A percentile compares a stretch with the other conserved stretches of the same genome.
phyloP scores from a whole-genome alignment of 768 basidiomycete species.

The Suillus lakei region DNA sequence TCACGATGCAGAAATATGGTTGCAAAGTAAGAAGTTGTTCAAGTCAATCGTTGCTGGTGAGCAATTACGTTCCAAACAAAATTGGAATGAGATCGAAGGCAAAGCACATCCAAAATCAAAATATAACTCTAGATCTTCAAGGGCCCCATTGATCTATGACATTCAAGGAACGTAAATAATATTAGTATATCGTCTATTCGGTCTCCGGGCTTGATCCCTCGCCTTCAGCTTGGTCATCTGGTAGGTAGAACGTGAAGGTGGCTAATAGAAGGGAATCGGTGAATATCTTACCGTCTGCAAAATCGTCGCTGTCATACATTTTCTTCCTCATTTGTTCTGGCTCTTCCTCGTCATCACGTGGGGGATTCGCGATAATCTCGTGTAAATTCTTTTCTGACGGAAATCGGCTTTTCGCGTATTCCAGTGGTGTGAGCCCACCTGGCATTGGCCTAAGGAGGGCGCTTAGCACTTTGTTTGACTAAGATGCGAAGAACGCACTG shows the following conservation, averaged over 20 bases:
- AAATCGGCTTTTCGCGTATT: neutral
- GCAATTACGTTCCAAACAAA: neutral
- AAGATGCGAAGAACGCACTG: neutral
- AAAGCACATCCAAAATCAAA: neutral
- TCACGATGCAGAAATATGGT: neutral
- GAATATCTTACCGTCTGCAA: neutral
- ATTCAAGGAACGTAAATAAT: neutral
- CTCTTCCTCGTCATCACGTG: neutral
- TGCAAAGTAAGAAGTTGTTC: neutral
- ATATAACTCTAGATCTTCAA: neutral
- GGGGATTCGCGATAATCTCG: neutral
- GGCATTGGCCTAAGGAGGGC: neutral
- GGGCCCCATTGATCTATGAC: neutral
- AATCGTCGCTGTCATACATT: neutral
- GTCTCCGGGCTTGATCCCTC: neutral
- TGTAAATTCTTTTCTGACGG: neutral
- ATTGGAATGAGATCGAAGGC: neutral
- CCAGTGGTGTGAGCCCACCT: slow-evolving; percentile 4
- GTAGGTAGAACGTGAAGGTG: neutral
- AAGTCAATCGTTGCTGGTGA: neutral
- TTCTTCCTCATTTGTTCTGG: neutral
- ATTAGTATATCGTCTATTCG: neutral
- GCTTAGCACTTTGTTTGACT: neutral
- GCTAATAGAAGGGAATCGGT: too few relatives aligned
- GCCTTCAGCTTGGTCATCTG: neutral